Evolutionary conservation across 2,329 filamentous ascomycete species (phyloP), one percentile per base, ranked within the genome.

Genomic region (Helicocarpus griseus): DNA sequence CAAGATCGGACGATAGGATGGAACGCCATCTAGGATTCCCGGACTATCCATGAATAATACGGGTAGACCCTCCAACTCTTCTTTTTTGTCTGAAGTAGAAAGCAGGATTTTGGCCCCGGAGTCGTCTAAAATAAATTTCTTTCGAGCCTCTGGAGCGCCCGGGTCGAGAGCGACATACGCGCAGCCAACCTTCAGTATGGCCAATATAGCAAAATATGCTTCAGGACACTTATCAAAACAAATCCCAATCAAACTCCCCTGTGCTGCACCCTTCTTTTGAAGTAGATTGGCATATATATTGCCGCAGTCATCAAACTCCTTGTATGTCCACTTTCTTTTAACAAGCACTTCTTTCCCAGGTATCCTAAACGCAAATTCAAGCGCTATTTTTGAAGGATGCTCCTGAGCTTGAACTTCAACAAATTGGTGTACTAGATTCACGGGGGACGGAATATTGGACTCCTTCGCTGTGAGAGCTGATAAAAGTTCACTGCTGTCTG

Each of bases 161-260:
- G 86, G 83, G 61, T 95, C 89, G 8, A 95, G 75, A 0, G 89
- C 87, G 14, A 95, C 76, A 65, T 90, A 94, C 1, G 85, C 80
- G 62, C 85, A 90, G 0, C 89, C 89, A 5, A 85, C 81, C 64
- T 95, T 95, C 29, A 94, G 70, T 50, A 93, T 83, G 1, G 88
- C 89, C 1, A 94, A 71, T 36, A 94, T 89, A 0, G 85, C 79
- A 60, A 93, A 87, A 35, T 87, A 90, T 0, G 88, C 89, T 62
- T 91, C 85, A 0, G 89, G 83, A 54, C 85, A 90, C 63, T 95
- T 95, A 51, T 89, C 82, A 60, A 94, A 94, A 62, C 86, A 89
- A 7, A 91, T 77, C 0, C 82, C 87, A 21, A 95, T 74, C 4
- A 90, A 80, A 24, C 71, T 72, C 0, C 86, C 84, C 0, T 78